Conservation (phyloP, 805 yeast genomes). For the Metschnikowia lachancei region DNA sequence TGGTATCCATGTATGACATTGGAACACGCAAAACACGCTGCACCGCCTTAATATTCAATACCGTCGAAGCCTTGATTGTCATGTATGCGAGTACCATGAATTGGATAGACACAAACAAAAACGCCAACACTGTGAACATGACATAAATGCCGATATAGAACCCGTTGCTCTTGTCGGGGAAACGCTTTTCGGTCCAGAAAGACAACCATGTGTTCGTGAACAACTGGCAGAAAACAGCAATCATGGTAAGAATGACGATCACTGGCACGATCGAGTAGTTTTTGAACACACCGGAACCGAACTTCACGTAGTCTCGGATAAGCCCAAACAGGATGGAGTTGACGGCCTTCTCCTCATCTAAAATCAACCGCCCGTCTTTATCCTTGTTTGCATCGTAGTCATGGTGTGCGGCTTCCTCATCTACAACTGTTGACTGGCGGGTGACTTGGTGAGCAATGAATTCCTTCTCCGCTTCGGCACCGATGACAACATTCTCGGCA, state of each 20-base stretch:
- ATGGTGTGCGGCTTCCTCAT: conserved; percentile 34
- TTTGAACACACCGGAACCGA: conserved; percentile 29
- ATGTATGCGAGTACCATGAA: conserved; percentile 49
- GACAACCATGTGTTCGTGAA: conserved; percentile 79
- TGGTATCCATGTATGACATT: conserved; percentile 78
- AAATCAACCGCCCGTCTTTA: conserved; percentile 18
- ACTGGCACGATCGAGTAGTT: conserved; percentile 24
- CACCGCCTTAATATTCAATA: conserved; percentile 62
- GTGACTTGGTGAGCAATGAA: conserved; percentile 14
- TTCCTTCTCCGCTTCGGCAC: conserved; percentile 13
- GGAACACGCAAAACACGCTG: conserved; percentile 67
- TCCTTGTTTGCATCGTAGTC: conserved; percentile 28
- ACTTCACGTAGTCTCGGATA: conserved; percentile 31
- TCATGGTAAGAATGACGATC: conserved; percentile 19
- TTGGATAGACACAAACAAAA: conserved; percentile 41
- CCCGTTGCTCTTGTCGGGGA: conserved; percentile 43
- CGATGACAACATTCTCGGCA: conserved; percentile 16
- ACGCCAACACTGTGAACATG: conserved; percentile 52
- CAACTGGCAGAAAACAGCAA: conserved; percentile 50
- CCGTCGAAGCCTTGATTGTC: conserved; percentile 52
- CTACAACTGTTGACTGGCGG: conserved; percentile 22
- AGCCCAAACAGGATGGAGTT: conserved; percentile 30
- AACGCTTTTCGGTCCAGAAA: conserved; percentile 69
- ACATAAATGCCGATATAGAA: conserved; percentile 76
- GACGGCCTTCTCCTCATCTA: conserved; percentile 18